Percentiles rank a stretch among this genome's conserved stretches.
Evolutionary conservation across 2,329 filamentous ascomycete genomes (phyloP).

Genomic region (Ceratocystis cacaofunesta): DNA sequence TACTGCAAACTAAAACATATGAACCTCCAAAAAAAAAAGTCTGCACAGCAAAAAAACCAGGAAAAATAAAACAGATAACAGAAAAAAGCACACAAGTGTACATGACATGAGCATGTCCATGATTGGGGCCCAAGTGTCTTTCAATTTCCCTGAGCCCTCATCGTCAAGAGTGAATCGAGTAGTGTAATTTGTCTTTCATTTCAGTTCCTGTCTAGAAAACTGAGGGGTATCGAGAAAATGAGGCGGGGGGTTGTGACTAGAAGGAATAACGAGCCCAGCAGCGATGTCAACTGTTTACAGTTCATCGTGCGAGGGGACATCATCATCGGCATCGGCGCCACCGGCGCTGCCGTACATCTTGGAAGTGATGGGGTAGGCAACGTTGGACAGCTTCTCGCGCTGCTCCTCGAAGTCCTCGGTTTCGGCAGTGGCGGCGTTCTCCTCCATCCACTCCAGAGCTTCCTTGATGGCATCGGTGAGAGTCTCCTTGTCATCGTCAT

Average conservation of each 20-base stretch:
- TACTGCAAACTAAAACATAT: slow-evolving; percentile 1
- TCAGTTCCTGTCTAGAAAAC: slow-evolving; percentile 8
- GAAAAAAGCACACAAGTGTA: neutral
- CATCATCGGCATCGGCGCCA: slow-evolving; percentile 49
- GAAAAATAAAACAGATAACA: slow-evolving; percentile 1
- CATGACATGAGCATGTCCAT: neutral
- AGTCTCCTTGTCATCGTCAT: slow-evolving; percentile 95
- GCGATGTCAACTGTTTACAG: slow-evolving; percentile 41
- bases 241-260: neutral
- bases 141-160: neutral
- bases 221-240: slow-evolving; percentile 9
- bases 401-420: slow-evolving; percentile 98
- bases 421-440: slow-evolving; percentile 72
- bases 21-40: neutral
- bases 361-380: slow-evolving; percentile 97
- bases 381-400: slow-evolving; percentile 95
- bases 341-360: slow-evolving; percentile 69
- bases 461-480: slow-evolving; percentile 95
- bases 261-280: neutral
- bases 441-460: slow-evolving; percentile 88
- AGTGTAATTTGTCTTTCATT: slow-evolving; percentile 16
- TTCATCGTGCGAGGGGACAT: slow-evolving; percentile 64
- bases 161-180: slow-evolving; percentile 16
- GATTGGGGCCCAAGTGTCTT: neutral
- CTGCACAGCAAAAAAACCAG: slow-evolving; percentile 26